phyloP scores from a whole-genome alignment of 331 rosid species.

The Quercus phellos region DNA sequence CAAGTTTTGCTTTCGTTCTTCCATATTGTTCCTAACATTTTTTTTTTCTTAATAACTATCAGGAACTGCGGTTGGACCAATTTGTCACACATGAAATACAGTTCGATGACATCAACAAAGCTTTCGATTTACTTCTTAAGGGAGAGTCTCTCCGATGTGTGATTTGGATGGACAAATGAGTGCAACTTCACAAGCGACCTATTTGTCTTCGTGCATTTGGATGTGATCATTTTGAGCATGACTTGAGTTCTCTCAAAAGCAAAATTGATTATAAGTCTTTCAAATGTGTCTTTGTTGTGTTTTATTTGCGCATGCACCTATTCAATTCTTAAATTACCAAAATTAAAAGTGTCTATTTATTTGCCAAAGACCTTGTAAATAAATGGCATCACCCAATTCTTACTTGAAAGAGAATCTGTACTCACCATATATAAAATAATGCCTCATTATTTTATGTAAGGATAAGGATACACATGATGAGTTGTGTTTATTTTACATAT shows the following conservation, averaged over 20 bases:
- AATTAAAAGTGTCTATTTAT: background rate
- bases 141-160: slow-evolving; percentile 65
- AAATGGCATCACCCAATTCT: no score
- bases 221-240: background rate
- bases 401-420: no score
- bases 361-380: no score
- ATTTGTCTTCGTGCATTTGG: background rate
- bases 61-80: slow-evolving; percentile 62
- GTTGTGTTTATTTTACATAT: no score
- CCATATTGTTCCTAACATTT: background rate
- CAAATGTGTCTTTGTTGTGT: background rate
- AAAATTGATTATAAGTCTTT: background rate
- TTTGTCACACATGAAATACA: slow-evolving; percentile 63
- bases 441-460: background rate
- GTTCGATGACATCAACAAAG: slow-evolving; percentile 73
- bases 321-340: background rate
- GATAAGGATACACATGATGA: no score
- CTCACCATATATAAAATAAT: background rate
- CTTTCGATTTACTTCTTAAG: slow-evolving; percentile 57
- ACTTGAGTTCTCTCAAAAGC: background rate
- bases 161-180: slow-evolving; percentile 62
- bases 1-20: no score
- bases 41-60: background rate
- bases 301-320: background rate
- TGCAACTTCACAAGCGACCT: background rate